Evolutionary conservation across 768 basidiomycete species (phyloP), one percentile per base, ranked within the genome.

Genomic region (Galerina marginata): DNA sequence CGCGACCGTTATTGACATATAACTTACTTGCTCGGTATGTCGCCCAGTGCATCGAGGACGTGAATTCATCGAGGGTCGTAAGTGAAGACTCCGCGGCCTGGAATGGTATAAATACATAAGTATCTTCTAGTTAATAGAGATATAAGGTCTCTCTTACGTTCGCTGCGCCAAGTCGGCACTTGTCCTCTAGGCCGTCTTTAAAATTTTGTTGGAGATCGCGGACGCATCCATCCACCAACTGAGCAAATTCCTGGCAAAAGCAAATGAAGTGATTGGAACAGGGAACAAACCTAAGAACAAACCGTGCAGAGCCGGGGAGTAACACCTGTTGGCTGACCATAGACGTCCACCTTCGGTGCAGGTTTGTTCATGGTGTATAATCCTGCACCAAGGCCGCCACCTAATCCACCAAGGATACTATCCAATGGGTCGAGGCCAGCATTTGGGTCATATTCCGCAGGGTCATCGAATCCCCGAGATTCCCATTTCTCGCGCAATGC

Each of bases 11-110:
- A 26, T 12, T 6, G n/a, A 44, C 26, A 12, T 39, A 16, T 4
- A 10, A 74, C 81, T 70, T 63, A 86, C 83, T 85, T 4, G 84
- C 85, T 59, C 85, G 77, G 66, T 84, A 87, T 12, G 85, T 86
- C 0, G 59, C 73, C 86, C 87, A 88, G 60, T 88, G 86, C 82
- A 86, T 85, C 5, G 79, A 76, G 6, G 65, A 69, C 1, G 82
- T 80, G 64, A 88, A 84, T 5, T 78, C 74, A 53, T 86, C 84
- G 0, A 77, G 71, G 9, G 80, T 82, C 6, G 75, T 61, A 6
- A 86, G 72, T 9, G 86, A 83, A 53, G 75, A 74, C 1, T 72
- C 72, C 12, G 84, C 75, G 56, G 78, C 77, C 77, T 80, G 53
- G 6, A 54, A 20, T 20, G 42, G 60, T 59, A 15, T n/a, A 37